Percentiles rank a stretch among this genome's conserved stretches.
These are phyloP conservation scores for Hypoxylon sp. DNA, from an alignment of 2,329 filamentous ascomycete genomes.

Conservation along the genomic window DNA sequence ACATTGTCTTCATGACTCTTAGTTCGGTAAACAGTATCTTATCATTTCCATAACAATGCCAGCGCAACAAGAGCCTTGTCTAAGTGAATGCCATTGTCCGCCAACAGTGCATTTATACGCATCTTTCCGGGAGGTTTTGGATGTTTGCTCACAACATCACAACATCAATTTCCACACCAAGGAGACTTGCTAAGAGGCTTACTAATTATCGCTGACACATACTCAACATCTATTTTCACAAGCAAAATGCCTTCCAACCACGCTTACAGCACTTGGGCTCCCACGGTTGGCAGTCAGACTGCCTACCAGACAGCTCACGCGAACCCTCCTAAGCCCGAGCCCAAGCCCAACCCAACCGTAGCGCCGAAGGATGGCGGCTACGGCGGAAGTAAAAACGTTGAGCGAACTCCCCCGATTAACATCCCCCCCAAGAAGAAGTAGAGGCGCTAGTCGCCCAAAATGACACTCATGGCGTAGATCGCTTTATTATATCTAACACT, in stretches of 20 bases:
- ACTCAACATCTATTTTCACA: neutral
- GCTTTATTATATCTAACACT: neutral
- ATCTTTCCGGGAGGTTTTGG: neutral
- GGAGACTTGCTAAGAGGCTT: neutral
- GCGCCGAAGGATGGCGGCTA: constrained; percentile 6
- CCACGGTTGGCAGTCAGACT: neutral
- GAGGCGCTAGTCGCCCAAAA: neutral
- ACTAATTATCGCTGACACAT: neutral
- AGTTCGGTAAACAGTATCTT: neutral
- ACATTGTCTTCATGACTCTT: neutral
- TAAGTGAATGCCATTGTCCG: neutral
- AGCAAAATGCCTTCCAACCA: neutral
- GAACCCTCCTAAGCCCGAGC: neutral
- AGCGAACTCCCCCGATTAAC: constrained; percentile 15
- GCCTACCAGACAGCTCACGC: neutral
- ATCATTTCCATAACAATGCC: neutral
- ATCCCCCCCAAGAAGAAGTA: constrained; percentile 10
- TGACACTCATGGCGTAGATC: neutral
- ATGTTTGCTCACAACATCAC: neutral
- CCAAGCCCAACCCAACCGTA: neutral
- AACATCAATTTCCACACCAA: neutral
- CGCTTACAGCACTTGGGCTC: neutral
- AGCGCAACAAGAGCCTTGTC: neutral
- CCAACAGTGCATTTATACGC: neutral
- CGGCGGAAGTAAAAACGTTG: constrained; percentile 1